phyloP scores from a whole-genome alignment of 208 protist genomes.

The Spongospora subterranea region DNA sequence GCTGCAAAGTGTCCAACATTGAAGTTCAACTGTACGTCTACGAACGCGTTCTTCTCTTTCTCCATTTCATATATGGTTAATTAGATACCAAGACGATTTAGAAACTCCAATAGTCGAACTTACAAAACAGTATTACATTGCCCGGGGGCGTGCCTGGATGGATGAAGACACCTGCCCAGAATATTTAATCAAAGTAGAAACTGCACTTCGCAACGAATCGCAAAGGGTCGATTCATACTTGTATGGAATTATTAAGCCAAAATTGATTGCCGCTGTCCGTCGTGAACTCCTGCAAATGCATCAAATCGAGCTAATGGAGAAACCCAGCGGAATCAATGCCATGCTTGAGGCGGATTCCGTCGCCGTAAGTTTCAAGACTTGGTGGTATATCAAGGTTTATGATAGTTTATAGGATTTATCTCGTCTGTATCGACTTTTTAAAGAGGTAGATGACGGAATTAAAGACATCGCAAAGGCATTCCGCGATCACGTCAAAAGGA shows the following conservation, averaged over 20 bases:
- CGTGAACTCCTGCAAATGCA: constrained; percentile 58
- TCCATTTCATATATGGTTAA: not conserved
- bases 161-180: constrained; percentile 60
- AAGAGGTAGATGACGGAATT: constrained; percentile 61
- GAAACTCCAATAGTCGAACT: constrained; percentile 39
- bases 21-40: constrained; percentile 15
- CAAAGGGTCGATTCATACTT: constrained; percentile 57
- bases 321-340: constrained; percentile 61
- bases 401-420: constrained; percentile 12
- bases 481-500: constrained; percentile 58
- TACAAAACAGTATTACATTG: constrained; percentile 51
- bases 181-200: constrained; percentile 61
- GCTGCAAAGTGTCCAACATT: constrained; percentile 29
- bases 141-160: constrained; percentile 36
- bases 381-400: not conserved
- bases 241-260: constrained; percentile 24
- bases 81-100: constrained; percentile 55
- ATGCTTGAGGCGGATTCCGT: constrained; percentile 52
- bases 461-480: constrained; percentile 62
- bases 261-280: constrained; percentile 53
- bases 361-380: constrained; percentile 1
- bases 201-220: constrained; percentile 40
- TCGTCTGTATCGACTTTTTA: constrained; percentile 56
- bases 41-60: not conserved
- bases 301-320: constrained; percentile 61